Evolutionary conservation across 306 rosid genomes (phyloP).

Genomic region (Pachyrhizus erosus): DNA sequence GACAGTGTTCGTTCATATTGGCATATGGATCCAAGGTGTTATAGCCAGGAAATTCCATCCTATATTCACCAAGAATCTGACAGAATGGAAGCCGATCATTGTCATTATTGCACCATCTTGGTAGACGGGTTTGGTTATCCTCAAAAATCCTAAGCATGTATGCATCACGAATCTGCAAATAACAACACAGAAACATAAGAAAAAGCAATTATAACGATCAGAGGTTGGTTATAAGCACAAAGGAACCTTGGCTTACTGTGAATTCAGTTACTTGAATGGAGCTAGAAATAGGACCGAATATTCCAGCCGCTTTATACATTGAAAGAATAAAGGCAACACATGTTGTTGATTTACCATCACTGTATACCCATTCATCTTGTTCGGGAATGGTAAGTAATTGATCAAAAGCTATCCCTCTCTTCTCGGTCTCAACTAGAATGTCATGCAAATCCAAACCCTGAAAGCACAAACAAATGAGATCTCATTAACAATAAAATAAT

Average conservation of each 20-base stretch:
- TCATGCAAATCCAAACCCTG: slow-evolving; percentile 83
- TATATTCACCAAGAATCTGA: slow-evolving; percentile 95
- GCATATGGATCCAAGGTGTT: slow-evolving; percentile 83
- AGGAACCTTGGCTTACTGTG: slow-evolving; percentile 64
- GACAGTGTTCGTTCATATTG: slow-evolving; percentile 94
- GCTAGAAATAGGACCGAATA: slow-evolving; percentile 74
- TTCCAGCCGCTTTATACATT: slow-evolving; percentile 95
- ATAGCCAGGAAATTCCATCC: slow-evolving; percentile 91
- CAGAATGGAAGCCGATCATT: slow-evolving; percentile 76
- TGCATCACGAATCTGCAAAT: slow-evolving; percentile 88
- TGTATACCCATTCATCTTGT: slow-evolving; percentile 94
- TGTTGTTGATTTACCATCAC: slow-evolving; percentile 96
- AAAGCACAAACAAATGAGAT: slow-evolving; percentile 28
- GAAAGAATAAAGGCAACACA: slow-evolving; percentile 92
- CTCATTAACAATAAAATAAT: slow-evolving; percentile 3
- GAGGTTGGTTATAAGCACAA: background rate
- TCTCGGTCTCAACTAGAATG: slow-evolving; percentile 81
- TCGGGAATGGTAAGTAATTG: slow-evolving; percentile 91
- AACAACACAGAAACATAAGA: slow-evolving; percentile 6
- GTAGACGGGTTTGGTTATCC: slow-evolving; percentile 80
- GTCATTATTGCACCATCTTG: slow-evolving; percentile 84
- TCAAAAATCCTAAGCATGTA: slow-evolving; percentile 87
- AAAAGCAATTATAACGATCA: background rate
- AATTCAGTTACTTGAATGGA: slow-evolving; percentile 94
- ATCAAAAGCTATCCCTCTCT: slow-evolving; percentile 80